Evolutionary conservation across 2,329 filamentous ascomycete genomes (phyloP).

Genomic region (Cryphonectria nitschkei): DNA sequence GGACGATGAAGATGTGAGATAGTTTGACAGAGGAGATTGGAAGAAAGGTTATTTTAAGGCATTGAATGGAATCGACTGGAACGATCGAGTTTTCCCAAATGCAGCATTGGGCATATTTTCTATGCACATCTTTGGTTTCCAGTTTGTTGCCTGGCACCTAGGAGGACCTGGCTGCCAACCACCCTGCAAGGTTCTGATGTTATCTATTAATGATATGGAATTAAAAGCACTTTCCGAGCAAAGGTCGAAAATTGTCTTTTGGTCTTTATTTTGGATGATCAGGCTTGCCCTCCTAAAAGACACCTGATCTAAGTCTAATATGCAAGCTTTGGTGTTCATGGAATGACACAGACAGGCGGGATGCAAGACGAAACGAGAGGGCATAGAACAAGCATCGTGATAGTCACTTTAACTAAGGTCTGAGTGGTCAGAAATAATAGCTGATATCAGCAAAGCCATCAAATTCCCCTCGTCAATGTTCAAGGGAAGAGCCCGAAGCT

Average conservation of each 20-base stretch:
- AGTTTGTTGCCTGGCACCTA: background rate
- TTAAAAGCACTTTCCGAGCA: background rate
- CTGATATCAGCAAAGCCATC: background rate
- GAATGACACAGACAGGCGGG: background rate
- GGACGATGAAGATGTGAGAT: background rate
- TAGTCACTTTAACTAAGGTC: background rate
- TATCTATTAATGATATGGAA: background rate
- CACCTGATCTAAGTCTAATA: background rate
- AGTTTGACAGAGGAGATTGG: too few species aligned
- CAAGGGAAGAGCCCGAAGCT: background rate
- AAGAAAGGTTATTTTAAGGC: too few species aligned
- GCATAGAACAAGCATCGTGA: background rate
- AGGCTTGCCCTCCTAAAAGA: background rate
- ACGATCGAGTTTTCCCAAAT: background rate
- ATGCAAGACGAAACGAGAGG: background rate
- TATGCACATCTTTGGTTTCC: background rate
- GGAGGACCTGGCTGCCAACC: background rate
- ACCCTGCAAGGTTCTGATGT: background rate
- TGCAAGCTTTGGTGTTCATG: background rate
- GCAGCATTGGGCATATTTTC: background rate
- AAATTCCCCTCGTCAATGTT: background rate
- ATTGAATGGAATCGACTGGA: background rate
- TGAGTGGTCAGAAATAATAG: background rate
- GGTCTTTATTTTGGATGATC: background rate
- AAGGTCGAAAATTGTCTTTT: background rate